A percentile compares a stretch with the other conserved stretches of the same genome.
Evolutionary conservation across 2,329 filamentous ascomycete species (phyloP).

Genomic region (Cercospora sojina): DNA sequence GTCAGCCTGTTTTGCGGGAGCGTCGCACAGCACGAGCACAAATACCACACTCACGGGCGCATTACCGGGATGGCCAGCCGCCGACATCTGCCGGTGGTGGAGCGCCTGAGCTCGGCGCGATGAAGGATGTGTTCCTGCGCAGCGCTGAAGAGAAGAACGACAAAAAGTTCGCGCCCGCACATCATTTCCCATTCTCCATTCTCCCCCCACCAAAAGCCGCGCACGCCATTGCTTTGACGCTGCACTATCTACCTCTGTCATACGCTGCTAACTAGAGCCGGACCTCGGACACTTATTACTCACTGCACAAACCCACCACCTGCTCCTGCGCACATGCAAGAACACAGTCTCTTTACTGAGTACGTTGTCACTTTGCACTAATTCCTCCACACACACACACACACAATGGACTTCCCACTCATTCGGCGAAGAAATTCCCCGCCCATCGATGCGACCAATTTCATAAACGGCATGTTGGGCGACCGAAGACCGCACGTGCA

Average conservation of each 20-base stretch:
- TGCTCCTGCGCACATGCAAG: not conserved
- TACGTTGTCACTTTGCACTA: not conserved
- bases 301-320: not conserved
- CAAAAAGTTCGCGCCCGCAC: slow-evolving; percentile 1
- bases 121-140: not conserved
- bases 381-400: not conserved
- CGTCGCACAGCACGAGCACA: not conserved
- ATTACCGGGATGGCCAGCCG: slow-evolving; percentile 1
- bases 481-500: slow-evolving; percentile 42
- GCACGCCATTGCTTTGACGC: slow-evolving; percentile 2
- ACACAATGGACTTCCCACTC: slow-evolving; percentile 28
- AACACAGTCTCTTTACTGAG: not conserved
- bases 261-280: not conserved
- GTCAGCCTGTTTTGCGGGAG: not conserved
- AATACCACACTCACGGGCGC: not conserved
- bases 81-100: slow-evolving; percentile 6
- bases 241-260: not conserved
- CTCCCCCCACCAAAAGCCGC: slow-evolving; percentile 6
- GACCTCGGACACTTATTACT: not conserved
- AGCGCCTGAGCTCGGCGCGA: not conserved
- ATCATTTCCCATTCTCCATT: not conserved
- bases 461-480: slow-evolving; percentile 28
- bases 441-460: slow-evolving; percentile 27
- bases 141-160: not conserved
- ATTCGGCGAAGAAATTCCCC: slow-evolving; percentile 24